Evolutionary conservation across 108 stramenopile species (phyloP), one percentile per base, ranked within the genome.

Genomic region (Conticribra guillardii): DNA sequence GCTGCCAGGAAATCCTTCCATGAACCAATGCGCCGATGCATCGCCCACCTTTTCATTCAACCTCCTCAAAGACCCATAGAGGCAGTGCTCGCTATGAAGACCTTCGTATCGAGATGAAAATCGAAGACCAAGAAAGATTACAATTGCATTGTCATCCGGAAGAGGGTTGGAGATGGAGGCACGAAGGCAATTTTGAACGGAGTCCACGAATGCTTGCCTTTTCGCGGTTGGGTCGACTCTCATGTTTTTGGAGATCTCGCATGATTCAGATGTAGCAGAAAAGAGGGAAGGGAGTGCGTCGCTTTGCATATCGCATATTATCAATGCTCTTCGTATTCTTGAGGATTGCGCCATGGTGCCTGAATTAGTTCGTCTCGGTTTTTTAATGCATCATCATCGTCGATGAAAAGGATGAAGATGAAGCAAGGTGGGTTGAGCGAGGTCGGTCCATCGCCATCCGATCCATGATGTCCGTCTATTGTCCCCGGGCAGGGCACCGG

Each of bases 11-110:
- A 72, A 67, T 48, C 71, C 71, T 30, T 79, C 71, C 64, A 79
- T 62, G 52, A 79, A 79, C 67, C 78, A 79, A 67, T 79, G 78
- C 41, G 66, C 64, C 0, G 37, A 4, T 22, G 18, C 62, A 60
- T 73, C 71, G 2, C 71, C 71, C 11, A 72, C 54, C 16, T 58
- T 70, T 57, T 67, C 54, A 50, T 73, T 60, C 27, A 85, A 45
- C 23, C 68, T 47, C 16, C 64, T 41, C 29, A 85, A 55, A 11
- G 61, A 71, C 14, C 84, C 81, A 21, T 74, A 79, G 24, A 73
- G 61, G 3, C 50, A 57, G 55, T 85, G 84, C 41, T 61, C 50
- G 4, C 51, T 37, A 41, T 72, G 54, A 1, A 85, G 60, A 14
- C 60, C 51, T 7, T 76, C 64, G 30, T 80, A 76, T 3, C 46